phyloP scores from a whole-genome alignment of 116 monocot species.

The Dioscorea cayenensis region DNA sequence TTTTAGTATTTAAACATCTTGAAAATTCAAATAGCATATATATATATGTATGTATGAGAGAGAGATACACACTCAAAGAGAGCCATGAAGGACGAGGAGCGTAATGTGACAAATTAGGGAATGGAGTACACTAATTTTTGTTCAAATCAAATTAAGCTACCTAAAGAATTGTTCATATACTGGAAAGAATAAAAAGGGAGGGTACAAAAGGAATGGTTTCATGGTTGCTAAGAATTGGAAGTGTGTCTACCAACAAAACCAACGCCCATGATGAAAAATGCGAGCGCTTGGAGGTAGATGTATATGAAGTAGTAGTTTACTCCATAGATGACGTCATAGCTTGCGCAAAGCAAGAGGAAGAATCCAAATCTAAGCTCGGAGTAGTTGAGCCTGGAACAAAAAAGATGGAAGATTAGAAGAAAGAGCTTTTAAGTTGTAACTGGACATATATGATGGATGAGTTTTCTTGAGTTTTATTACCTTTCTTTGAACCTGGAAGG shows the following conservation, averaged over 20 bases:
- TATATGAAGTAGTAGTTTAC: slow-evolving; percentile 27
- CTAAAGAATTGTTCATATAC: not conserved
- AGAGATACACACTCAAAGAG: too few species aligned
- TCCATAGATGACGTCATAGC: slow-evolving; percentile 21
- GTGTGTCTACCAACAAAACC: slow-evolving; percentile 34
- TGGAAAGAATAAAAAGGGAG: not conserved
- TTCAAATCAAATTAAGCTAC: not conserved
- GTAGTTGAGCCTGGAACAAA: slow-evolving; percentile 15
- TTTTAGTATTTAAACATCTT: too few species aligned
- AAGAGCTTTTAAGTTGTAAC: too few species aligned
- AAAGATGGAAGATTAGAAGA: not conserved
- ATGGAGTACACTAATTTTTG: too few species aligned
- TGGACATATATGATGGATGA: too few species aligned
- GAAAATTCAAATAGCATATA: too few species aligned
- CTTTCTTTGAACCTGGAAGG: not conserved
- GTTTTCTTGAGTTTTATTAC: not conserved
- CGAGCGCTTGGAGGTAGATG: slow-evolving; percentile 33
- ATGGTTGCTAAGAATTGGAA: slow-evolving; percentile 11
- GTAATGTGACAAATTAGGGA: too few species aligned
- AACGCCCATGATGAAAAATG: slow-evolving; percentile 26
- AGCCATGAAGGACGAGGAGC: too few species aligned
- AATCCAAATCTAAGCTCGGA: slow-evolving; percentile 8
- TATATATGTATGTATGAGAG: too few species aligned
- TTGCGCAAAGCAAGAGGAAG: slow-evolving; percentile 18
- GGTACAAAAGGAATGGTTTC: not conserved